Evolutionary conservation across 2,329 filamentous ascomycete genomes (phyloP), one percentile per base, ranked within the genome.

Genomic region (Didymella sp.): DNA sequence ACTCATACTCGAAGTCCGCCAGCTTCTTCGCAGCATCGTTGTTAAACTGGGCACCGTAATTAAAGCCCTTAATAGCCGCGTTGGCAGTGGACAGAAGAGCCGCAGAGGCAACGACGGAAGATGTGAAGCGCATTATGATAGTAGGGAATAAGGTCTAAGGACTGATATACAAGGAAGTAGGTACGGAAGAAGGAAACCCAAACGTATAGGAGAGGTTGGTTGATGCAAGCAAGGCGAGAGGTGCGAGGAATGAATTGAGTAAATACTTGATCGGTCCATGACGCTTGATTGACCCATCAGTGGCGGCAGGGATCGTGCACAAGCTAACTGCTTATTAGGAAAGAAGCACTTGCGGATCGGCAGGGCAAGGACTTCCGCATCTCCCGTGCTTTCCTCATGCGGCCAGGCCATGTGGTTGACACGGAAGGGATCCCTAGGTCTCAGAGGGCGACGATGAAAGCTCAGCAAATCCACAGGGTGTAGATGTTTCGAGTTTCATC

Each of bases 1-100:
- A 91, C 77, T 90, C 85, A 68, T 82, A 78, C 79, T 90, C 85
- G 76, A 89, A 93, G 72, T 90, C 87, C 12, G 80, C 67, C 69
- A 89, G 83, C 50, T 68, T 66, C 79, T 90, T 89, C 70, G 81
- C 76, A 30, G 81, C 76, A 60, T 87, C 84, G 67, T 86, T 84
- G 44, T 81, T 83, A 70, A 87, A 86, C 58, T 82, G 82, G 55
- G 83, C 81, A 62, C 87, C 89, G 63, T 90, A 91, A 82, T 91
- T 91, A 85, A 91, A 91, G 66, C 90, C 90, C 47, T 73, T 73
- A 62, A 69, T 66, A 33, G 68, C 71, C 37, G 73, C 73, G 44
- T 71, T 67, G 63, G 75, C 74, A 13, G 76, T 74, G 35, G 79
- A 76, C 49, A 82, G 47, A 17, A 77, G 60, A 40, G 73, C 70